Base-by-base conservation (phyloP, 768 basidiomycete species). In the Termitomyces sp. region DNA sequence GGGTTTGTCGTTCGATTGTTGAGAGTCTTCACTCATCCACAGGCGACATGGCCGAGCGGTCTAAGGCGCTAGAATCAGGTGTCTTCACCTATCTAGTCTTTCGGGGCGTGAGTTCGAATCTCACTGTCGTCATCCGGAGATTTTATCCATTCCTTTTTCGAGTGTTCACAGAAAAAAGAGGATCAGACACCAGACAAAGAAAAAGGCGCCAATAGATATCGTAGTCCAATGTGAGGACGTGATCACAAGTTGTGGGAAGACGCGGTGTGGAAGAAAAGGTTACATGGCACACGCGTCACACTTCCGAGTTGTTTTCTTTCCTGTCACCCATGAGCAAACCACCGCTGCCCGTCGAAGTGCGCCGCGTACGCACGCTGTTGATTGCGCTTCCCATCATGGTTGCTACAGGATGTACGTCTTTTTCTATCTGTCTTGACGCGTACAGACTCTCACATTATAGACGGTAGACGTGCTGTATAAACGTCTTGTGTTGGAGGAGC, bases 31-130 rank as follows among this genome's bases (percentile, higher is more conserved):
- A 28, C 6, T 3, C 6, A 28, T 6, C 3, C 6, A 28, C 28
- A 28, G 36, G 52, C 28, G 52, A 54, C 36, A 28, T 79, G 79
- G 79, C 78, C 79, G 79, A 80, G 79, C 76, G 78, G 79, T 80
- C 79, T 73, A 80, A 80, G 79, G 79, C 76, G 78, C 79, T 76
- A 78, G 79, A 80, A 72, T 76, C 74, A 77, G 28, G 28, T 28
- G 3, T 28, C 1, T 28, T 3, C 1, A 28, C 28, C 28, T 28
- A 28, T 28, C 28, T 28, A 28, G 28, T 28, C 28, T 28, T 28
- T 28, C 28, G 28, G 28, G 28, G 28, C 28, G 28, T 28, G 28
- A 28, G 28, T 28, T 28, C 28, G 28, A 28, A 28, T 28, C 28
- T 28, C 28, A 28, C 28, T 28, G 28, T 28, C 28, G 28, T 28